Percentiles rank a stretch among this genome's conserved stretches.
phyloP scores from a whole-genome alignment of 2,329 filamentous ascomycete genomes.

The Hirsutella thompsonii region DNA sequence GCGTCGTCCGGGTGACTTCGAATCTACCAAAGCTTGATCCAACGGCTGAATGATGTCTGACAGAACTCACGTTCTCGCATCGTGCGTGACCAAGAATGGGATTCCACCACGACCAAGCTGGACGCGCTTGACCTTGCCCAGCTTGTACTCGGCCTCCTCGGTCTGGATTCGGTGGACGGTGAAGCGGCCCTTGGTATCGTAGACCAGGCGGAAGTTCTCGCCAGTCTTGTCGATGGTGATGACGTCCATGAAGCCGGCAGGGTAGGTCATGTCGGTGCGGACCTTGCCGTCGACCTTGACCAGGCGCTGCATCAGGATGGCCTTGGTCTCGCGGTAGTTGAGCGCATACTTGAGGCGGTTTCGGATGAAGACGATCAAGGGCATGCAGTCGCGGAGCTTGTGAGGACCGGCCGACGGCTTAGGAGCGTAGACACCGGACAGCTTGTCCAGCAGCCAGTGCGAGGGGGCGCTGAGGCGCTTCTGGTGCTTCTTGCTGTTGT shows the following conservation, averaged over 20 bases:
- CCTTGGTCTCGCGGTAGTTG: slow-evolving; percentile 93
- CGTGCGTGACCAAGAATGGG: slow-evolving; percentile 99
- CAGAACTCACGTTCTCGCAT: slow-evolving; percentile 99
- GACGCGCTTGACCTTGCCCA: slow-evolving; percentile 99
- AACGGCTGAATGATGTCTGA: slow-evolving; percentile 99
- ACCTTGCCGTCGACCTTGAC: slow-evolving; percentile 99
- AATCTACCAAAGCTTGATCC: slow-evolving; percentile 94
- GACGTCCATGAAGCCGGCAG: slow-evolving; percentile 98
- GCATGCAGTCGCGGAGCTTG: slow-evolving; percentile 99
- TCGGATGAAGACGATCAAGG: slow-evolving; percentile 96
- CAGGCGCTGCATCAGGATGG: slow-evolving; percentile 98
- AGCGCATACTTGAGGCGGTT: slow-evolving; percentile 98
- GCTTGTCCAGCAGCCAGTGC: slow-evolving; percentile 99
- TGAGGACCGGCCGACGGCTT: slow-evolving; percentile 74
- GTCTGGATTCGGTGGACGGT: slow-evolving; percentile 98
- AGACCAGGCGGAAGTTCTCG: slow-evolving; percentile 99
- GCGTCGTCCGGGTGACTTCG: slow-evolving; percentile 14
- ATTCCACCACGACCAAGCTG: slow-evolving; percentile 99
- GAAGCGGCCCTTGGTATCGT: slow-evolving; percentile 99
- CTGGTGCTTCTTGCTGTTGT: slow-evolving; percentile 89
- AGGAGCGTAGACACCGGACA: slow-evolving; percentile 78
- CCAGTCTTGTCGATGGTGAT: slow-evolving; percentile 99
- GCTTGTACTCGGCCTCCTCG: slow-evolving; percentile 99
- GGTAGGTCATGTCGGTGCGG: slow-evolving; percentile 96
- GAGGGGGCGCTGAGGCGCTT: slow-evolving; percentile 98